Base-by-base conservation (phyloP, 192 early-diverging fungal genomes). In the Paraglomus occultum region DNA sequence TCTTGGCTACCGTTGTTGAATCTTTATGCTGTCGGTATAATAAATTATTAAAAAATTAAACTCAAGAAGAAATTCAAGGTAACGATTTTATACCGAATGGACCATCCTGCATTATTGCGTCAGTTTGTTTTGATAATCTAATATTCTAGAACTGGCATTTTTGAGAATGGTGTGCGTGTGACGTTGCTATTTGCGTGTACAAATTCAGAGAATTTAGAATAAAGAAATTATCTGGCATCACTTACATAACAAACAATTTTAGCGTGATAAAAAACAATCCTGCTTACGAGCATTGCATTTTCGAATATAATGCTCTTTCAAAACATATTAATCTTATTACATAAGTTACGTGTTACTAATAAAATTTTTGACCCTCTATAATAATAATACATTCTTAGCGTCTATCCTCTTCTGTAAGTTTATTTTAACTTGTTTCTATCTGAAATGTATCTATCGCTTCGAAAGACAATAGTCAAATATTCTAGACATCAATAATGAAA, bases 21-120 rank as follows among this genome's bases (percentile, higher is more conserved):
- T 61, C 59, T 61, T 61, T 45, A 61, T 61, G 59, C 59, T 61
- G 59, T 61, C 59, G 42, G 59, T 61, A 61, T 61, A 61, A 61
- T 61, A 45, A 61, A 61, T 61, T 40, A 40, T 61, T 61, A 61
- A 61, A 61, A 60, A 61, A 61, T 61, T 61, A 61, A 46, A 45
- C 43, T 61, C 42, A 61, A 40, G 59, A 44, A 44, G 58, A 52
- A 52, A 52, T 22, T 52, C 23, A n/a, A 52, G 23, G 58, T 5
- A 40, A 60, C 40, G 20, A 60, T 44, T 60, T 60, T 60, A 60
- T 60, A 60, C 58, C 40, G 58, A 61, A 61, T 61, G 9, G 43
- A 61, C 42, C 42, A 61, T 61, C 42, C 59, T 61, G 59, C 59
- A 61, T 61, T 61, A 61, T 61, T 61, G 42, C 43, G 59, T 61